Conservation (phyloP, 352 stramenopile genomes). For the Phytophthora nicotianae region DNA sequence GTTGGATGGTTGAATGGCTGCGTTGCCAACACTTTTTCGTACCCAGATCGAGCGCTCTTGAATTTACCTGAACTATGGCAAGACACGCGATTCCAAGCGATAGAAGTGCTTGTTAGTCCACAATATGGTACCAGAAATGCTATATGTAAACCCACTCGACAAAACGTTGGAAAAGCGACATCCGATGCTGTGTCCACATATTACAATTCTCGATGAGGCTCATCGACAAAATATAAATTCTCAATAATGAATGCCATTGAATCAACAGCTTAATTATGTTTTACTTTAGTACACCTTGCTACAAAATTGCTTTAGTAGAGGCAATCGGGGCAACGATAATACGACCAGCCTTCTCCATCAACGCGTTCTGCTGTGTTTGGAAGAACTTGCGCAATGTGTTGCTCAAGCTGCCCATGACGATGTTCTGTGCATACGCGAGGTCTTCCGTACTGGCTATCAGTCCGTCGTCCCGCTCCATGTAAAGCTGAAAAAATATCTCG, state of each 20-base stretch:
- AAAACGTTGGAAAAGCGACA: too few relatives aligned
- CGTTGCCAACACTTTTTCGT: too few relatives aligned
- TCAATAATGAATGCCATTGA: neutral
- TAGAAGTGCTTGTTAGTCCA: too few relatives aligned
- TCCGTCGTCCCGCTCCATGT: conserved; percentile 17
- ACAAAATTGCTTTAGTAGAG: neutral
- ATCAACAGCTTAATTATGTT: neutral
- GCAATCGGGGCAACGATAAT: neutral
- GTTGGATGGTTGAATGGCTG: too few relatives aligned
- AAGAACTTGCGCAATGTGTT: conserved; percentile 31
- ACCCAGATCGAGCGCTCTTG: too few relatives aligned
- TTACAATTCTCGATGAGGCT: neutral
- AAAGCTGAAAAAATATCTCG: conserved; percentile 23
- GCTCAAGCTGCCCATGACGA: conserved; percentile 26
- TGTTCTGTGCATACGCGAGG: conserved; percentile 19
- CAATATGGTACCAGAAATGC: too few relatives aligned
- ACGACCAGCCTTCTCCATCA: conserved; percentile 25
- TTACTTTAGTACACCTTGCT: neutral
- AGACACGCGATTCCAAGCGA: too few relatives aligned
- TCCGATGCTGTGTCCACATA: too few relatives aligned
- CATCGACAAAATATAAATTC: neutral
- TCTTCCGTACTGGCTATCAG: conserved; percentile 10
- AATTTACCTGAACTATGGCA: too few relatives aligned
- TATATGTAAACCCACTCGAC: too few relatives aligned
- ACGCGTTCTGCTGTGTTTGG: conserved; percentile 26